Conservation (phyloP, 2,329 filamentous ascomycete genomes). For the Macrophomina tecta region DNA sequence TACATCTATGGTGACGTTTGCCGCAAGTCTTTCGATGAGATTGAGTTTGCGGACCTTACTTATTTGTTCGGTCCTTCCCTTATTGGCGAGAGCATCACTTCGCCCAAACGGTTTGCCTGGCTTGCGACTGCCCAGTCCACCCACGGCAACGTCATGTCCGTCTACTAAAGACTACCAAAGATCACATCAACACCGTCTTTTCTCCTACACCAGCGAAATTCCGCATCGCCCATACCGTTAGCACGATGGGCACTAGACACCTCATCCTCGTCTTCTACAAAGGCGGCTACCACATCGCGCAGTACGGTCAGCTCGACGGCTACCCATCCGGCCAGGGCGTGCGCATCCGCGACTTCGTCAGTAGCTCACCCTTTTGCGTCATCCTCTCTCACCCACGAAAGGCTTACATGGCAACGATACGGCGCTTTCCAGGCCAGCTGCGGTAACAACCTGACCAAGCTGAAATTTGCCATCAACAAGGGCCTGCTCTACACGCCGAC, state of each 20-base stretch:
- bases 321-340: not conserved
- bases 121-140: not conserved
- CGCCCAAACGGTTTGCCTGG: no score
- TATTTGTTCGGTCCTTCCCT: not conserved
- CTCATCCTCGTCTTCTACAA: not conserved
- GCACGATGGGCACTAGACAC: not conserved
- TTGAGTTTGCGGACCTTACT: not conserved
- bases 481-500: not conserved
- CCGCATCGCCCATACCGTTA: not conserved
- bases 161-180: not conserved
- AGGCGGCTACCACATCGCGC: not conserved
- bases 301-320: not conserved
- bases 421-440: not conserved
- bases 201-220: not conserved
- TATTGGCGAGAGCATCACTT: no score
- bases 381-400: no score
- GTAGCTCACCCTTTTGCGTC: no score
- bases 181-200: not conserved
- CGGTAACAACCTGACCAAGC: not conserved
- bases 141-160: not conserved
- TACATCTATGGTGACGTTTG: no score
- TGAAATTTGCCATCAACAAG: not conserved
- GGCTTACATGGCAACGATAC: no score
- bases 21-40: no score
- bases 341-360: not conserved